Base-by-base conservation (phyloP, 2,329 filamentous ascomycete species). In the Orbilia oligospora region DNA sequence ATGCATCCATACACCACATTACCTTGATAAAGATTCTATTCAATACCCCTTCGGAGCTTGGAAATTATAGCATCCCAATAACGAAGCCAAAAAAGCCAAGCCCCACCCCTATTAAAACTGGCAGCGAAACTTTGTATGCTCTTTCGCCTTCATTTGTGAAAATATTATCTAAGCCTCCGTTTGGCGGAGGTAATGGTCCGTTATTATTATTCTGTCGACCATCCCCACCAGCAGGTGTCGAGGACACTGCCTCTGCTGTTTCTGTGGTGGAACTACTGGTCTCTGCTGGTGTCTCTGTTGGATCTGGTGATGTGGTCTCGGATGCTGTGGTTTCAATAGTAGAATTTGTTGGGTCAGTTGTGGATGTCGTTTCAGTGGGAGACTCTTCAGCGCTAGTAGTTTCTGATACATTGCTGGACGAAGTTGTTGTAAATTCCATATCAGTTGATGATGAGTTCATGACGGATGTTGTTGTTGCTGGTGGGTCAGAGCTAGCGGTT, bases 131-230 rank as follows among this genome's bases (percentile, higher is more conserved):
- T 3, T 20, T 33, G 6, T 27, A 20, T 16, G 33, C 16, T 12
- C 18, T 44, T 22, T 16, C 63, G 24, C 46, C 75, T 0, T 36
- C 18, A 36, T 78, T 72, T 1, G 75, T 78, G 38, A 78, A 78
- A 6, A 78, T 65, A 64, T 78, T 78, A 48, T 61, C 55, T 24
- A 78, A 63, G 8, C 64, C 75, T 41, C 75, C 75, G 20, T 78
- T 78, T 18, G 75, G 75, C 22, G 75, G 61, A 30, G 75, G 75
- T 44, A 78, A 22, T 33, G 75, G 75, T 1, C 68, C 75, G 22
- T 20, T 63, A 36, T 48, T 65, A 49, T 48, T 65, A 10, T 49
- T 64, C 16, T 49, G 36, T 24, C 58, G 49, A 18, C 64, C 48
- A 6, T 46, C 20, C 6, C 24, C 22, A 51, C 24, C 63, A 8